These are phyloP conservation scores for Articulospora tetracladia DNA, from an alignment of 495 filamentous ascomycete species.

Conservation along the genomic window DNA sequence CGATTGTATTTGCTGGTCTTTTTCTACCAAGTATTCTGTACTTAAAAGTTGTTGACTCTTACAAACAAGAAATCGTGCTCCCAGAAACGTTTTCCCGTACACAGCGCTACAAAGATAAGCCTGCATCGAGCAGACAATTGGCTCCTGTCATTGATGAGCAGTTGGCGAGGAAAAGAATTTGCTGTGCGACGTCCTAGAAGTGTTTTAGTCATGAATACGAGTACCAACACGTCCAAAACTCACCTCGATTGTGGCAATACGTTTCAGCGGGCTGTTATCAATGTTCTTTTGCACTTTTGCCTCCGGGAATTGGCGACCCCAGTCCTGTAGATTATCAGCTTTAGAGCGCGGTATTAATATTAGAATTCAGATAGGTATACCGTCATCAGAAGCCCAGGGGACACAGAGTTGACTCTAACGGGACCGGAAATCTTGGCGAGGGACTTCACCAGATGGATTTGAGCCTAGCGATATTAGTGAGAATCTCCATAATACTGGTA, in stretches of 20 bases:
- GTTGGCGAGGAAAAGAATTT: conserved; percentile 39
- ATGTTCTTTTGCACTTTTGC: conserved; percentile 37
- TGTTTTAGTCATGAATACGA: neutral
- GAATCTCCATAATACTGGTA: neutral
- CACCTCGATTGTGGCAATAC: conserved; percentile 47
- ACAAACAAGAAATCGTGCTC: too few species aligned
- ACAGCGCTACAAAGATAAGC: conserved; percentile 25
- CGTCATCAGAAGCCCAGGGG: conserved; percentile 48
- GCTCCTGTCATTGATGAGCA: conserved; percentile 37
- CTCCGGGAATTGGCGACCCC: conserved; percentile 46
- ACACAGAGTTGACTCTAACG: conserved; percentile 50
- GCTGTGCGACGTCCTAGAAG: conserved; percentile 40
- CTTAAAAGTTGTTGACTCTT: too few species aligned
- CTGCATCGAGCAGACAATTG: conserved; percentile 42
- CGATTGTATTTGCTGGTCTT: too few species aligned
- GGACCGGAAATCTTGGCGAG: conserved; percentile 46
- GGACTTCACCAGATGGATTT: conserved; percentile 50
- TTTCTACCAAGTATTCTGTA: too few species aligned
- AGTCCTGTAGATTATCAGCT: conserved; percentile 34
- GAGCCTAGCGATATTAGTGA: conserved; percentile 28
- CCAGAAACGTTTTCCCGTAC: too few species aligned
- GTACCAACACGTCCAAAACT: neutral
- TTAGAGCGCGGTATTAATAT: neutral
- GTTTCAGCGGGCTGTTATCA: conserved; percentile 45
- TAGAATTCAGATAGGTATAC: conserved; percentile 26